Conservation (phyloP, 345 rosid species). For the Eucalyptus tenuipes region DNA sequence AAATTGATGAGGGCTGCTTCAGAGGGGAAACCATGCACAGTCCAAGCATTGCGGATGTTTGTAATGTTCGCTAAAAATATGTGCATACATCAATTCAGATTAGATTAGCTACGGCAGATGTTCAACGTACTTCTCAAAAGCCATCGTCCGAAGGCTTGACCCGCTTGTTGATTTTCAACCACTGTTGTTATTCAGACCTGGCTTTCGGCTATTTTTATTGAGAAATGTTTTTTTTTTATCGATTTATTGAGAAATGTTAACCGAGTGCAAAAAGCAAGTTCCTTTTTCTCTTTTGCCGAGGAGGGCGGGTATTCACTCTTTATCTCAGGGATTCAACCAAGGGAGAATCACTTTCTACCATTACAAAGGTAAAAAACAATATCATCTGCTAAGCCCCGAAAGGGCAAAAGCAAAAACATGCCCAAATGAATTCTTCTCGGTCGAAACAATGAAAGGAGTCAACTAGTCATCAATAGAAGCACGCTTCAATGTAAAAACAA, state of each 20-base stretch:
- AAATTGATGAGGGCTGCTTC: not conserved
- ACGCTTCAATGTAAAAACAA: not conserved
- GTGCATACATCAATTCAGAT: not conserved
- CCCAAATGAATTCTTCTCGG: not conserved
- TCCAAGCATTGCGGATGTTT: not conserved
- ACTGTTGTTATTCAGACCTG: not conserved
- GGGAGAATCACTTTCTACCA: not conserved
- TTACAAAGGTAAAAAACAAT: not conserved
- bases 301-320: not conserved
- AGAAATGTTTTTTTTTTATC: not conserved
- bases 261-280: not conserved
- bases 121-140: not conserved
- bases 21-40: not conserved
- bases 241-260: not conserved
- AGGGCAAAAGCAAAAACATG: not conserved
- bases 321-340: not conserved
- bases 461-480: not conserved
- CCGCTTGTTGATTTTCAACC: not conserved
- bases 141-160: not conserved
- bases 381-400: not conserved
- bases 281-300: not conserved
- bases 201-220: not conserved
- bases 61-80: accelerated
- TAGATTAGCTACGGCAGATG: not conserved
- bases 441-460: not conserved